Conservation (phyloP, 1,284 basidiomycete genomes). For the Heterobasidion irregulare region DNA sequence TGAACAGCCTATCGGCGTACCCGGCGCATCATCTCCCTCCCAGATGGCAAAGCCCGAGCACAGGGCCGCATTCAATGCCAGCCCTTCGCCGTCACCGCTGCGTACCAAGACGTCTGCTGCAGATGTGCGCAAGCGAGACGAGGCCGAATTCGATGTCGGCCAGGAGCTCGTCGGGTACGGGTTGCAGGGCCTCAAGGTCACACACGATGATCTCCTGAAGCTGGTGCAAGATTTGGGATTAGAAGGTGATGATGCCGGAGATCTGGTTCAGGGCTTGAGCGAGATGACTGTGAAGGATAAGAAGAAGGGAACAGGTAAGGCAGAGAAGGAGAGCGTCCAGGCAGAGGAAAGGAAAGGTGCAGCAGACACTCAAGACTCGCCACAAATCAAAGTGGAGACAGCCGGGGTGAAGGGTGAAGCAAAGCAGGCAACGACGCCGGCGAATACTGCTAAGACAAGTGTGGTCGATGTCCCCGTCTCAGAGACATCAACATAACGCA, state of each 20-base stretch:
- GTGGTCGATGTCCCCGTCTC: neutral
- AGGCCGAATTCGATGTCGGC: slow-evolving; percentile 53
- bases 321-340: neutral
- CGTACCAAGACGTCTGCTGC: neutral
- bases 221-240: slow-evolving; percentile 68
- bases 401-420: slow-evolving; percentile 5
- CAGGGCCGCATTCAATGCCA: slow-evolving; percentile 44
- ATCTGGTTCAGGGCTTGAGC: slow-evolving; percentile 53
- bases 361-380: neutral
- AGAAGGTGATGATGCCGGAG: slow-evolving; percentile 61
- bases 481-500: too few species aligned
- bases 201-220: slow-evolving; percentile 59
- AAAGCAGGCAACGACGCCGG: neutral
- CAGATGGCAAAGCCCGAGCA: slow-evolving; percentile 72
- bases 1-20: slow-evolving; percentile 62
- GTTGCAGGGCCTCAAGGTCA: slow-evolving; percentile 69
- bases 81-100: slow-evolving; percentile 41
- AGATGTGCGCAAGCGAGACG: slow-evolving; percentile 10
- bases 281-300: slow-evolving; percentile 11
- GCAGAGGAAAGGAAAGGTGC: neutral
- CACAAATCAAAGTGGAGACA: neutral
- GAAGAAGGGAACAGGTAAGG: slow-evolving; percentile 1
- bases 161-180: slow-evolving; percentile 59
- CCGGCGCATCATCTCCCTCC: slow-evolving; percentile 61
- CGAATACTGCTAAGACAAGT: neutral